Conservation (phyloP, 164 flowering plant species). For the Malania oleifera region DNA sequence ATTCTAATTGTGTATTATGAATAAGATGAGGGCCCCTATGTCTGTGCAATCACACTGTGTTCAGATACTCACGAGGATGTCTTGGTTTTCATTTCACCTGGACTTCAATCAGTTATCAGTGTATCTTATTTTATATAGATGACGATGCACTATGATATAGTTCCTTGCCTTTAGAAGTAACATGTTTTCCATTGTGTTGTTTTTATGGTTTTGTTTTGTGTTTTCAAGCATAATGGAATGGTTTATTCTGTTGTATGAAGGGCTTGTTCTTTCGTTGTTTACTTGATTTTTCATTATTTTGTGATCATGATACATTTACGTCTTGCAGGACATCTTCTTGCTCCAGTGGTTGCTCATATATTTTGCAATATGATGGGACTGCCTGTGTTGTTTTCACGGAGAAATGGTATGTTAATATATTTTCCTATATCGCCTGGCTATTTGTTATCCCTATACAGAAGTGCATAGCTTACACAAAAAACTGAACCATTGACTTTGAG, state of each 20-base stretch:
- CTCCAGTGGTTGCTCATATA: conserved; percentile 71
- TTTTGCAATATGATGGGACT: conserved; percentile 87
- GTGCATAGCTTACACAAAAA: too few species aligned
- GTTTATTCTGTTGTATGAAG: background rate
- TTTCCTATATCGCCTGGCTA: too few species aligned
- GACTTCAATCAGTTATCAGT: too few species aligned
- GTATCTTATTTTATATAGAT: too few species aligned
- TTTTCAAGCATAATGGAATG: background rate
- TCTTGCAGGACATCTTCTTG: conserved; percentile 62
- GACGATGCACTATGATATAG: too few species aligned
- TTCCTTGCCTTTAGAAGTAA: too few species aligned
- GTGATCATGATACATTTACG: background rate
- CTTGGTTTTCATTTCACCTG: too few species aligned
- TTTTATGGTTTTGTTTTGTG: background rate
- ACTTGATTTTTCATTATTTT: background rate
- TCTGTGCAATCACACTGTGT: too few species aligned
- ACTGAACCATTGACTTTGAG: too few species aligned
- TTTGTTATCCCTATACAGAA: background rate
- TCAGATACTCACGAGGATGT: too few species aligned
- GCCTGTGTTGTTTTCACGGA: conserved; percentile 53
- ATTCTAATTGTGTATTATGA: too few species aligned
- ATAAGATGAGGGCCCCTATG: too few species aligned
- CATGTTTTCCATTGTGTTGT: background rate
- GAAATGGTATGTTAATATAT: conserved; percentile 53
- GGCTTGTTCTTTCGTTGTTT: background rate